These are phyloP conservation scores for Ploettnerulaceae sp. DNA, from an alignment of 2,329 filamentous ascomycete genomes.

Conservation along the genomic window DNA sequence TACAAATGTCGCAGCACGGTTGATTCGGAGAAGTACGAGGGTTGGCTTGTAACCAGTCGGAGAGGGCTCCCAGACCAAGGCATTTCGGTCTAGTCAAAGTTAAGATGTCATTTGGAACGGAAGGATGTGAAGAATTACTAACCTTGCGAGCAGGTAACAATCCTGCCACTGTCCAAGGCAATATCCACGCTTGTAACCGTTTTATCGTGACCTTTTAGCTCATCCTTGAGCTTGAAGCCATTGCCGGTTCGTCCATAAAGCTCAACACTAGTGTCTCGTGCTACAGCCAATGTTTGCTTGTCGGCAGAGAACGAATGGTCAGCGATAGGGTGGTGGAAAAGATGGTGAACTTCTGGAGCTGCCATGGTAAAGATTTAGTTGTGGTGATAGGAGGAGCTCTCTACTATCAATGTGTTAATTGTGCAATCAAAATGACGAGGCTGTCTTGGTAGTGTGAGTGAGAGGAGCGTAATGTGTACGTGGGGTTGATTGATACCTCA, in stretches of 20 bases:
- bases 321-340: conserved; percentile 93
- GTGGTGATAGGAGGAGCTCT: conserved; percentile 88
- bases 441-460: conserved; percentile 5
- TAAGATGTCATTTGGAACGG: not conserved
- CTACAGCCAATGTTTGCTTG: conserved; percentile 80
- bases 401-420: conserved; percentile 67
- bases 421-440: conserved; percentile 6
- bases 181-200: conserved; percentile 95
- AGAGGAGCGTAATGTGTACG: conserved; percentile 1
- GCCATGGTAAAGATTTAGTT: conserved; percentile 58
- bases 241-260: conserved; percentile 72
- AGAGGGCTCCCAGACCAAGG: conserved; percentile 96
- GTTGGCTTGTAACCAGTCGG: conserved; percentile 92
- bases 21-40: conserved; percentile 92
- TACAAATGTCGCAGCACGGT: conserved; percentile 91
- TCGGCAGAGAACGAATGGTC: conserved; percentile 98
- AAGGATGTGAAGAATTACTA: conserved; percentile 23
- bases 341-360: conserved; percentile 85
- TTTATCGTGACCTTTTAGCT: conserved; percentile 96
- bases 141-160: conserved; percentile 98
- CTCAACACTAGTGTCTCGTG: conserved; percentile 84
- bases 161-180: conserved; percentile 82
- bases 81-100: conserved; percentile 72
- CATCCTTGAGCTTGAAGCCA: conserved; percentile 79
- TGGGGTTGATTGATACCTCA: conserved; percentile 8